phyloP scores from a whole-genome alignment of 495 filamentous ascomycete species.

The Lichina pygmaea region DNA sequence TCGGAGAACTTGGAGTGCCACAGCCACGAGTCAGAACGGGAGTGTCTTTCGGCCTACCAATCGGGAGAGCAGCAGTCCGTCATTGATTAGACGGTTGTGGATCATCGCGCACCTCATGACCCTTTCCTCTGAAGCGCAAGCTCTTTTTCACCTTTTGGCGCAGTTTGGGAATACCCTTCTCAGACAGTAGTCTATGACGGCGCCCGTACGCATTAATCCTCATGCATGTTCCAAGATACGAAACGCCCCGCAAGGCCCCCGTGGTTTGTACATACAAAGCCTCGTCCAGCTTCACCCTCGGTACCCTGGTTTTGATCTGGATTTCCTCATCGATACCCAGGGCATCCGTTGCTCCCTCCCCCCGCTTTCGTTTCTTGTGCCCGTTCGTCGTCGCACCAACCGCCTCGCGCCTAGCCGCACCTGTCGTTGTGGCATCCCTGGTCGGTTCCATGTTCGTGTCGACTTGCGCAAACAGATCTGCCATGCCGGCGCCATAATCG shows the following conservation, averaged over 20 bases:
- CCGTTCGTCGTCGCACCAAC: not conserved
- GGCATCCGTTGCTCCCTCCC: slow-evolving; percentile 11
- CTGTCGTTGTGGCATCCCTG: too few species aligned
- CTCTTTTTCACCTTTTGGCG: slow-evolving; percentile 38
- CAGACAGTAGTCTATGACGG: slow-evolving; percentile 37
- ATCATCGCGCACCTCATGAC: slow-evolving; percentile 40
- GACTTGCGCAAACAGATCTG: slow-evolving; percentile 19
- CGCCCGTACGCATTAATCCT: not conserved
- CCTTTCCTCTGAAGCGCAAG: slow-evolving; percentile 72
- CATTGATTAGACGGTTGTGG: not conserved
- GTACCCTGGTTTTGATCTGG: slow-evolving; percentile 48
- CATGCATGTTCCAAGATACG: too few species aligned
- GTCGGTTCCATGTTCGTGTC: slow-evolving; percentile 7
- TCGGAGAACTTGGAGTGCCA: slow-evolving; percentile 44
- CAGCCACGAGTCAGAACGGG: not conserved
- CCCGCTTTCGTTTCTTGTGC: slow-evolving; percentile 11
- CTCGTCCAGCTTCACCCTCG: slow-evolving; percentile 70
- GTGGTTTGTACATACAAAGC: not conserved
- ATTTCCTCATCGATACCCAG: slow-evolving; percentile 75
- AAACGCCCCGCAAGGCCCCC: too few species aligned
- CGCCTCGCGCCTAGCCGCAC: not conserved
- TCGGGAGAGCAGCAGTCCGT: too few species aligned
- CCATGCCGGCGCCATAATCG: slow-evolving; percentile 34
- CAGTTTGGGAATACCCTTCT: slow-evolving; percentile 60
- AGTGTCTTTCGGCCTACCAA: too few species aligned